Percentiles rank a stretch among this genome's conserved stretches.
Evolutionary conservation across 441 rosid genomes (phyloP).

Genomic region (Mallotus repandus): DNA sequence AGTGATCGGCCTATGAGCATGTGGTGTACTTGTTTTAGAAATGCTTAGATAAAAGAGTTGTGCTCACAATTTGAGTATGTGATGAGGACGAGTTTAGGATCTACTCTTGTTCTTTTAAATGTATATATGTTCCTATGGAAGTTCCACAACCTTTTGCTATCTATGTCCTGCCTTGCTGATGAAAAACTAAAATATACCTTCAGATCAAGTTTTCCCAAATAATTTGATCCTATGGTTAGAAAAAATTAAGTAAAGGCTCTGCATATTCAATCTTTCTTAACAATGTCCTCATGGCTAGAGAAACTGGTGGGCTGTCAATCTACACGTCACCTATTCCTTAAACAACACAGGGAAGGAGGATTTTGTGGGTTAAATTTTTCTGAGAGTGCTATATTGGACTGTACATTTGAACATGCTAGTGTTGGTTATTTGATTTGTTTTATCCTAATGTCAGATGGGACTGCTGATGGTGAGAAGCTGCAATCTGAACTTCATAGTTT

Average conservation of each 20-base stretch:
- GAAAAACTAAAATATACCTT: not conserved
- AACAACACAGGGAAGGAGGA: not conserved
- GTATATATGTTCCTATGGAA: not conserved
- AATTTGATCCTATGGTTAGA: not conserved
- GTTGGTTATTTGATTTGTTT: not conserved
- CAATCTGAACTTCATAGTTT: constrained; percentile 65
- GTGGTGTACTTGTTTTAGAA: too few relatives aligned
- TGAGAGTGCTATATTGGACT: not conserved
- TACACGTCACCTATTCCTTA: too few relatives aligned
- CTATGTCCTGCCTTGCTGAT: not conserved
- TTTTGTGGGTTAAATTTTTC: not conserved
- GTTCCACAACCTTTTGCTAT: not conserved
- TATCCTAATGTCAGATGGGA: constrained; percentile 37
- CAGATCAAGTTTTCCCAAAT: not conserved
- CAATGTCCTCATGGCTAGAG: not conserved
- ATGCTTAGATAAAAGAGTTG: too few relatives aligned
- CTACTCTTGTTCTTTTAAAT: not conserved
- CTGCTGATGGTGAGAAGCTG: constrained; percentile 54
- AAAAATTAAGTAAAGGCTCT: not conserved
- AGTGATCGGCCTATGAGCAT: too few relatives aligned
- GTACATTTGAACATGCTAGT: not conserved
- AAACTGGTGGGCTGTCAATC: not conserved
- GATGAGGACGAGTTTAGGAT: not conserved
- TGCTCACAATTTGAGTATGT: too few relatives aligned
- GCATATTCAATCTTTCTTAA: too few relatives aligned